A percentile compares a stretch with the other conserved stretches of the same genome.
Conservation (phyloP, 2,329 filamentous ascomycete species). For the Leptodontidium sp. region DNA sequence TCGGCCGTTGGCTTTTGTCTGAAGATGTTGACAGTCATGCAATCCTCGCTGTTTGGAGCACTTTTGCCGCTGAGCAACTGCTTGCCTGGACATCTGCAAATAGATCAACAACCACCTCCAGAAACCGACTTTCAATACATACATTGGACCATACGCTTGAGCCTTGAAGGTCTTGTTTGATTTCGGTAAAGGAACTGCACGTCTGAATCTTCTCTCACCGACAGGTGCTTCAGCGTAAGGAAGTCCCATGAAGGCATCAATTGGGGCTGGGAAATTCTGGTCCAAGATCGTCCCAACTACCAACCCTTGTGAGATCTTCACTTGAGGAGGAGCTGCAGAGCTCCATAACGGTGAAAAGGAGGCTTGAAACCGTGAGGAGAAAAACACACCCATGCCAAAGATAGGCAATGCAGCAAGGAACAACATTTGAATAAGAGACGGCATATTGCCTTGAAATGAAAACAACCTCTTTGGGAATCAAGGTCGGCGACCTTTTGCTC, state of each 20-base stretch:
- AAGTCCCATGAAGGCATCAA: conserved; percentile 56
- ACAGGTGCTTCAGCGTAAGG: conserved; percentile 56
- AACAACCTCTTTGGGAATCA: neutral
- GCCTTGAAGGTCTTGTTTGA: conserved; percentile 47
- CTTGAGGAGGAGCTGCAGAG: conserved; percentile 23
- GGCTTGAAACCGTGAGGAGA: conserved; percentile 20
- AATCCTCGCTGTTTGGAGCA: conserved; percentile 52
- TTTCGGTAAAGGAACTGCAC: conserved; percentile 38
- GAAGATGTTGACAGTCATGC: conserved; percentile 60
- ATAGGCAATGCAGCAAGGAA: conserved; percentile 27
- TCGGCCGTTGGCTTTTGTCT: conserved; percentile 42
- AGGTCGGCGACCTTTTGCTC: conserved; percentile 2
- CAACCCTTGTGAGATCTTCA: conserved; percentile 41
- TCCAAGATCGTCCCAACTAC: conserved; percentile 45
- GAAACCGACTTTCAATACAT: conserved; percentile 11
- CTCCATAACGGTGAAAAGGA: neutral
- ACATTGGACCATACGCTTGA: conserved; percentile 47
- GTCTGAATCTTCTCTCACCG: conserved; percentile 55
- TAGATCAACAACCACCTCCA: conserved; percentile 5
- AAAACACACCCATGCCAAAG: conserved; percentile 25
- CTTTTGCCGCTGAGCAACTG: conserved; percentile 43
- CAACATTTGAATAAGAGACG: conserved; percentile 18
- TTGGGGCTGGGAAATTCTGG: conserved; percentile 41
- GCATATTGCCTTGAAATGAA: conserved; percentile 21
- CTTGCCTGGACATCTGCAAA: conserved; percentile 48